Evolutionary conservation across 2,329 filamentous ascomycete genomes (phyloP).

Genomic region (Fusarium concolor): DNA sequence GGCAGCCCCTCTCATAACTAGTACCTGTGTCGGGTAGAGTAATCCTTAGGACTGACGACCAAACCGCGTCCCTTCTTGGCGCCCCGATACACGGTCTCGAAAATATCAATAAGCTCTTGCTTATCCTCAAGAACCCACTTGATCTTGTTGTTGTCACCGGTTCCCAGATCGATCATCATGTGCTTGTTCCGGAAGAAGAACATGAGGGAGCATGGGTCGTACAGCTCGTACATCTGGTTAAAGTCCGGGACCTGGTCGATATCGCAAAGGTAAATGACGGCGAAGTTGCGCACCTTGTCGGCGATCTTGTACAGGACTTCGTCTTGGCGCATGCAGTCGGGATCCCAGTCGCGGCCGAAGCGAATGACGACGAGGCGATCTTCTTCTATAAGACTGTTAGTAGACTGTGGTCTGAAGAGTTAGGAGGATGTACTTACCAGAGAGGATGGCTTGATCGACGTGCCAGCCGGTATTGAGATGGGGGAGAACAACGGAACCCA

Average conservation of each 20-base stretch:
- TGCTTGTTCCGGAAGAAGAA: conserved; percentile 98
- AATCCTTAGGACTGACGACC: conserved; percentile 91
- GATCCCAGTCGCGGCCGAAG: conserved; percentile 88
- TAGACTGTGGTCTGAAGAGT: not conserved
- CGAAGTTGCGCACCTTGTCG: conserved; percentile 93
- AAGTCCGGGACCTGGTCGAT: conserved; percentile 92
- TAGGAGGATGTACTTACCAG: conserved; percentile 41
- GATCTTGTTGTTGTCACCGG: conserved; percentile 98
- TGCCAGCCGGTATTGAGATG: conserved; percentile 96
- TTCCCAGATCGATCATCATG: conserved; percentile 98
- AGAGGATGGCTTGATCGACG: conserved; percentile 92
- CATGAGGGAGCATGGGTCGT: conserved; percentile 95
- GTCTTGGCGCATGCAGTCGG: conserved; percentile 79
- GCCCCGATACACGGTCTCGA: conserved; percentile 98
- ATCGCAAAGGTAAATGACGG: conserved; percentile 93
- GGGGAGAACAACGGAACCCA: conserved; percentile 90
- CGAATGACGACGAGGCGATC: conserved; percentile 94
- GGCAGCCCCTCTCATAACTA: conserved; percentile 8
- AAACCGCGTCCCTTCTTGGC: conserved; percentile 98
- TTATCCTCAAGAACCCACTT: conserved; percentile 97
- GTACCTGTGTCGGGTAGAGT: conserved; percentile 44
- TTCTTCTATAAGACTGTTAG: conserved; percentile 68
- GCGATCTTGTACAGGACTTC: conserved; percentile 96
- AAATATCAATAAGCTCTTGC: conserved; percentile 97
- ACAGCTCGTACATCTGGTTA: conserved; percentile 94